Base-by-base conservation (phyloP, 805 yeast genomes). In the Saccharomyces paradoxus region DNA sequence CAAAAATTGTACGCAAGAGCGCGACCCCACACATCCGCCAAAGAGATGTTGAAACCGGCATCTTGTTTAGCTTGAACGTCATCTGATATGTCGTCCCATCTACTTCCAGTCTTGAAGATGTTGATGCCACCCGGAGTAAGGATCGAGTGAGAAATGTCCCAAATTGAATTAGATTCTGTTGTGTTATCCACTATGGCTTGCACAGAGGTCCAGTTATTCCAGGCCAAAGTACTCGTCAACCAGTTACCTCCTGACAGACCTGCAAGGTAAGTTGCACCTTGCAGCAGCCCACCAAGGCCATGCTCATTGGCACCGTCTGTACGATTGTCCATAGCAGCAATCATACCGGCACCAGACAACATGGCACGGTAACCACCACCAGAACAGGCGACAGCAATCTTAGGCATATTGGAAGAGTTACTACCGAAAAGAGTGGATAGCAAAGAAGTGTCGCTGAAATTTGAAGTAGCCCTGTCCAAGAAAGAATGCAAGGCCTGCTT, bases 331-430 rank as follows among this genome's bases (percentile, higher is more conserved):
- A 87, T 71, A 0, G 92, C 96, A 2, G 92, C 75, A 26, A 89
- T 71, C 67, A 83, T 82, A 41, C 96, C 96, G 14, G 96, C 96
- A 4, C 96, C 96, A 54, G 77, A 71, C 49, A 89, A 72, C 89
- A 90, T 88, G 46, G 97, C 96, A 58, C 97, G 78, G 69, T 87
- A 89, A 4, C 97, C 96, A 66, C 97, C 97, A 50, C 96, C 96
- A 13, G 88, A 78, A 58, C 84, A 82, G 12, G 90, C 84, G 30
- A 80, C 60, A 4, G 82, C 90, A 51, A 86, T 74, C 51, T 77
- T 74, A 54, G 71, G 70, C 24, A 53, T 56, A 48, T 58, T 58
- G 9, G 59, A 56, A 26, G 55, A 49, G 41, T 59, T 56, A 41
- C 54, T 30, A 17, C 55, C 55, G 53, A 69, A 66, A 28, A 70